Percentiles rank a stretch among this genome's conserved stretches.
These are phyloP conservation scores for Apiotrichum mycotoxinovorans DNA, from an alignment of 1,284 basidiomycete genomes.

Conservation along the genomic window DNA sequence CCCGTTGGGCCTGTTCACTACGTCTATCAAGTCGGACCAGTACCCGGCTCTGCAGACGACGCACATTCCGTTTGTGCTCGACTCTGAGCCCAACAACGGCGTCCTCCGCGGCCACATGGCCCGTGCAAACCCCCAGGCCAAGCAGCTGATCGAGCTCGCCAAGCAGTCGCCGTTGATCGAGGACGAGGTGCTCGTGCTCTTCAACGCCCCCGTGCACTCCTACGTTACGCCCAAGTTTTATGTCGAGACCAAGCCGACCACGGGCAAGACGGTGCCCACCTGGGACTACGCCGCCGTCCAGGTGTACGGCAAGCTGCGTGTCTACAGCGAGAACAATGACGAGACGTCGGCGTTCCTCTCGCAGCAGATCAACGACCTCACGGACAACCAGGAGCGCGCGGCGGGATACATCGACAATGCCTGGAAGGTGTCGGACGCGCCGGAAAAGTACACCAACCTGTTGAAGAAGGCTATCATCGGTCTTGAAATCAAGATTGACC, in stretches of 20 bases:
- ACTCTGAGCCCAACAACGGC: slow-evolving; percentile 20
- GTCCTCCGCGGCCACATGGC: slow-evolving; percentile 47
- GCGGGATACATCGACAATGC: slow-evolving; percentile 12
- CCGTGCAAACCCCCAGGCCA: slow-evolving; percentile 46
- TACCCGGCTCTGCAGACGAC: slow-evolving; percentile 49
- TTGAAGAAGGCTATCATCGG: slow-evolving; percentile 51
- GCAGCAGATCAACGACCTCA: slow-evolving; percentile 39
- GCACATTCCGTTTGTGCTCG: slow-evolving; percentile 53
- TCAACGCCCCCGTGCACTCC: slow-evolving; percentile 41
- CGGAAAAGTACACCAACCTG: slow-evolving; percentile 44
- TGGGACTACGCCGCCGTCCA: slow-evolving; percentile 50
- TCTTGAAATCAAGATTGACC: slow-evolving; percentile 46
- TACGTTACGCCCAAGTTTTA: slow-evolving; percentile 50
- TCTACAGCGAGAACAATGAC: slow-evolving; percentile 27
- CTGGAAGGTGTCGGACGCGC: slow-evolving; percentile 51
- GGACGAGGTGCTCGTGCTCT: slow-evolving; percentile 47
- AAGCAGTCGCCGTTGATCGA: slow-evolving; percentile 9
- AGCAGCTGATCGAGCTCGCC: slow-evolving; percentile 31
- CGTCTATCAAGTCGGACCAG: slow-evolving; percentile 40
- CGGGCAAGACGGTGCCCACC: slow-evolving; percentile 49
- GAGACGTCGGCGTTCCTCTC: slow-evolving; percentile 29
- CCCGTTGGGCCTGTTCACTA: slow-evolving; percentile 52
- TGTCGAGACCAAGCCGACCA: slow-evolving; percentile 41
- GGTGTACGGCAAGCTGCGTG: slow-evolving; percentile 41
- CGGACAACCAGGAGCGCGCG: slow-evolving; percentile 27